Conservation (phyloP, 2,329 filamentous ascomycete genomes). For the Geosmithia morbida region DNA sequence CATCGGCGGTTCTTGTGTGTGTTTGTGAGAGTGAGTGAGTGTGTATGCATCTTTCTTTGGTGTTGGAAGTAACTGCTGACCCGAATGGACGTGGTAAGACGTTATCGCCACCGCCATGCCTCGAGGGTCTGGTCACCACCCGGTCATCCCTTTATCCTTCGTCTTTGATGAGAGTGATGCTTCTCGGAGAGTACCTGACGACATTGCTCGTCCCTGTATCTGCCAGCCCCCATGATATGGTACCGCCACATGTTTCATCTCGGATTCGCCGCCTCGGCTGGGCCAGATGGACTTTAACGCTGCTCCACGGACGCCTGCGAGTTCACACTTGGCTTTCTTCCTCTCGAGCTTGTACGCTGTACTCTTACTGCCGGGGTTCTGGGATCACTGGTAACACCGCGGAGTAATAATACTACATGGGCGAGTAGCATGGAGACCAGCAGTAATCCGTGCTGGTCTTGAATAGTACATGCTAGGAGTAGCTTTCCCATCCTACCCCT, state of each 20-base stretch:
- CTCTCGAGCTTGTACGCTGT: background rate
- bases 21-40: too few relatives aligned
- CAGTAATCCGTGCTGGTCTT: too few relatives aligned
- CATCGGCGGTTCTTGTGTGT: background rate
- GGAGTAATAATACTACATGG: too few relatives aligned
- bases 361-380: background rate
- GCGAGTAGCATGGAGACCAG: too few relatives aligned
- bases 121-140: background rate
- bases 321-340: background rate
- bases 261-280: background rate
- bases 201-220: too few relatives aligned
- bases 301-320: background rate
- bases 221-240: too few relatives aligned
- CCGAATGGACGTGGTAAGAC: background rate
- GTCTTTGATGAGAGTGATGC: background rate
- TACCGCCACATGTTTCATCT: background rate
- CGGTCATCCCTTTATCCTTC: background rate
- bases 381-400: background rate
- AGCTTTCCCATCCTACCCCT: background rate
- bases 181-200: background rate
- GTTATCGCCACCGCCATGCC: background rate
- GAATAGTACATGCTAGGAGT: background rate
- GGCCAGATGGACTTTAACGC: background rate
- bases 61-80: background rate
- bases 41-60: too few relatives aligned